Evolutionary conservation across 2,329 filamentous ascomycete species (phyloP), one percentile per base, ranked within the genome.

Genomic region (Botrytis squamosa): DNA sequence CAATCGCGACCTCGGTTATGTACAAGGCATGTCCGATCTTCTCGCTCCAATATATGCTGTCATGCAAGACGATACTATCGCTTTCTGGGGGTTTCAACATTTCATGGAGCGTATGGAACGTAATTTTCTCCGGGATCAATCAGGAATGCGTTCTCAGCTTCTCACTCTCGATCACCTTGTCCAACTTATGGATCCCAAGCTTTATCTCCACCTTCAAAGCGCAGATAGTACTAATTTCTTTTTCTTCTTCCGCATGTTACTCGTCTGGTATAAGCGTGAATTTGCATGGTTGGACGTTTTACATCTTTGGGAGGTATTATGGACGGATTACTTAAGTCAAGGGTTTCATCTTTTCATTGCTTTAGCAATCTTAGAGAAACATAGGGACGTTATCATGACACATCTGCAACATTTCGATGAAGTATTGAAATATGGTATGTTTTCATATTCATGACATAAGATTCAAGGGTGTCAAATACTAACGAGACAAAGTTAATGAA

Each of bases 81-180:
- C 96, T 7, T 99, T 99, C 80, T 99, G 96, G 96, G 94, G 89
- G 0, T 99, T 99, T 82, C 92, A 95, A 77, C 90, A 90, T 74
- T 99, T 98, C 84, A 99, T 99, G 96, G 90, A 97, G 52, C 90
- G 96, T 74, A 99, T 98, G 95, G 96, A 98, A 83, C 90, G 94
- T 62, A 99, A 99, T 81, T 99, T 98, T 80, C 86, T 99, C 49
- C 91, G 95, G 7, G 95, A 98, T 78, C 96, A 99, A 83, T 95
- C 93, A 1, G 97, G 96, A 76, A 99, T 99, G 96, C 91, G 96
- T 42, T 89, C 91, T 36, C 97, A 99, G 82, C 90, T 99, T 4
- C 86, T 94, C 57, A 94, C 95, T 0, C 89, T 99, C 5, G 95
- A 99, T 80, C 94, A 99, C 77, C 90, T 99, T 0, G 94, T 98